Conservation (phyloP, 2,329 filamentous ascomycete species). For the Hypoxylon sp. region DNA sequence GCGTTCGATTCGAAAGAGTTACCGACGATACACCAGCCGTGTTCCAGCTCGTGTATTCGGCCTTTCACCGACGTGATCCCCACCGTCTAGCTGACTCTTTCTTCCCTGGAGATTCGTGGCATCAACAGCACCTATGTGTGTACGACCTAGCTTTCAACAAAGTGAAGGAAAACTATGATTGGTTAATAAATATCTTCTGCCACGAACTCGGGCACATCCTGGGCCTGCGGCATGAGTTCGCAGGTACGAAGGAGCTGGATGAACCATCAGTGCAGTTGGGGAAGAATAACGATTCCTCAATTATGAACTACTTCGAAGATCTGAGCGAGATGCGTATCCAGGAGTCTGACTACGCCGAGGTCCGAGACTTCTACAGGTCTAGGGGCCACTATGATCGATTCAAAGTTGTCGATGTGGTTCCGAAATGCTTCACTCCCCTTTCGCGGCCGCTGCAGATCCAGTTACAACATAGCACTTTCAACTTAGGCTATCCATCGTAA, state of each 20-base stretch:
- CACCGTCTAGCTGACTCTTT: constrained; percentile 6
- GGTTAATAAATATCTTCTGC: constrained; percentile 21
- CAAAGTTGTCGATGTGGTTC: neutral
- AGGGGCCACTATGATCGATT: neutral
- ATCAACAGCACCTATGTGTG: constrained; percentile 1
- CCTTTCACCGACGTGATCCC: neutral
- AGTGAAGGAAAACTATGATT: neutral
- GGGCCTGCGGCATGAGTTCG: constrained; percentile 28
- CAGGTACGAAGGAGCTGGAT: constrained; percentile 1
- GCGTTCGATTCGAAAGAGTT: constrained; percentile 20
- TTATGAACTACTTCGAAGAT: constrained; percentile 26
- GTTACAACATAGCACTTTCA: neutral
- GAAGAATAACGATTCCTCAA: neutral
- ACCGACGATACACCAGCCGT: constrained; percentile 8
- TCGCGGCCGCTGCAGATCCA: neutral
- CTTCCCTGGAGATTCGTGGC: neutral
- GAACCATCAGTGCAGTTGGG: constrained; percentile 7
- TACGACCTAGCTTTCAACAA: neutral
- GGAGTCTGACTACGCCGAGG: constrained; percentile 2
- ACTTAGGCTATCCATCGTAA: neutral
- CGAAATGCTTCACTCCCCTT: neutral
- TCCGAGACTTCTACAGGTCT: constrained; percentile 7
- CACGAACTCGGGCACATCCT: constrained; percentile 36
- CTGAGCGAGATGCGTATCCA: constrained; percentile 9
- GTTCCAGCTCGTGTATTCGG: constrained; percentile 18